Base-by-base conservation (phyloP, 192 early-diverging fungal genomes). In the Coemansia guatemalensis region DNA sequence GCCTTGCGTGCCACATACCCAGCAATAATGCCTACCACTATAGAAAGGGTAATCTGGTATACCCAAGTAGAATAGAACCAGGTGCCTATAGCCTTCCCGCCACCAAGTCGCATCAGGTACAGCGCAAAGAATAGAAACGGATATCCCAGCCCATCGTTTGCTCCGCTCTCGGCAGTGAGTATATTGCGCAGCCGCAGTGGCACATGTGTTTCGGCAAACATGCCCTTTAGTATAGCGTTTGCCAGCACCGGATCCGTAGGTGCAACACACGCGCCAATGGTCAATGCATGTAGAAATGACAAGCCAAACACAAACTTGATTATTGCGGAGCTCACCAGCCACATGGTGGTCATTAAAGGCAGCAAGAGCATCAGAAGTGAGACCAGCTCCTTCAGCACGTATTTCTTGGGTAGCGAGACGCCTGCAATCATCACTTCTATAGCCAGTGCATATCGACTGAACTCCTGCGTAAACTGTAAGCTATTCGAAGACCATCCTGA, bases 241-340 rank as follows among this genome's bases (percentile, higher is more conserved):
- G 94, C 91, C 53, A 98, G 76, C 52, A 97, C 94, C 0, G 95
- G 95, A 71, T 98, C 96, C 0, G 96, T 98, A 2, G 96, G 95
- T 11, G 94, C 89, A 18, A 91, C 73, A 62, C 93, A 95, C 0
- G 95, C 87, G 6, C 90, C 88, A 30, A 97, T 86, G 25, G 89
- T 82, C 56, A 97, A 72, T 1, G 89, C 80, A 26, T 92, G 86
- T 17, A 91, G 49, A 83, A 92, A 80, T 21, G 79, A 18, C 11
- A 80, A 5, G 1, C 62, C 11, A 41, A 83, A 80, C 12, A 87
- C 14, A n/a, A 79, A 75, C 76, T 84, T 92, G 29, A 95, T 83
- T 9, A 90, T 73, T 0, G 88, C 64, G 0, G 87, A 88, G 25
- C 85, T 84, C 2, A 90, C 73, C 41, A 88, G 48, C 91, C 92